Base-by-base conservation (phyloP, 1,284 basidiomycete genomes). In the Austroboletus olivaceoglutinosus region DNA sequence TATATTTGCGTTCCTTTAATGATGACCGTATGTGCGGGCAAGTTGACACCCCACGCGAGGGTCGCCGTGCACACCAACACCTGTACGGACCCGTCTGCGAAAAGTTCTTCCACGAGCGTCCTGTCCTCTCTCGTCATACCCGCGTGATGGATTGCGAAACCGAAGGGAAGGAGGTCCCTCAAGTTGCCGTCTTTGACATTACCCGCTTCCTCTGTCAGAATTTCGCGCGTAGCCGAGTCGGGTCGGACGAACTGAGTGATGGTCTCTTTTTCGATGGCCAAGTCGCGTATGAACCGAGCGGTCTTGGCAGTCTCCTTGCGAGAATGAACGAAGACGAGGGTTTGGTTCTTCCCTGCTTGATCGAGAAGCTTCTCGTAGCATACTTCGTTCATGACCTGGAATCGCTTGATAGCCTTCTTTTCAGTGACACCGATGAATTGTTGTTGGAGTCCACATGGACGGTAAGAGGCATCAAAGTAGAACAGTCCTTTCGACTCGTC, bases 1-100 rank as follows among this genome's bases (percentile, higher is more conserved):
- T 99, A 99, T 56, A 99, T 95, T 72, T 99, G 96, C 0, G 97
- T 99, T 31, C 97, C 97, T 70, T 99, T 99, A 80, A 99, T 98
- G 74, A 99, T 95, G 70, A 98, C 96, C 4, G 93, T 92, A 62
- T 99, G 97, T 0, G 96, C 96, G 1, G 97, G 97, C 1, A 99
- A 74, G 68, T 99, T 99, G 72, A 99, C 96, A 78, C 97, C 97
- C 97, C 97, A 99, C 0, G 97, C 96, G 15, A 99, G 85, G 0
- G 97, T 99, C 6, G 96, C 97, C 0, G 97, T 99, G 67, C 93
- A 98, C 43, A 98, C 92, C 25, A 99, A 78, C 0, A 99, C 96
- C 66, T 98, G 94, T 23, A 99, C 79, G 36, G 93, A 88, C 1
- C 93, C 92, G 51, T 96, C 91, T 18, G 86, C 86, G 69, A 99